Conservation (phyloP, 2,329 filamentous ascomycete genomes). For the Nothomitra cinnamomea region DNA sequence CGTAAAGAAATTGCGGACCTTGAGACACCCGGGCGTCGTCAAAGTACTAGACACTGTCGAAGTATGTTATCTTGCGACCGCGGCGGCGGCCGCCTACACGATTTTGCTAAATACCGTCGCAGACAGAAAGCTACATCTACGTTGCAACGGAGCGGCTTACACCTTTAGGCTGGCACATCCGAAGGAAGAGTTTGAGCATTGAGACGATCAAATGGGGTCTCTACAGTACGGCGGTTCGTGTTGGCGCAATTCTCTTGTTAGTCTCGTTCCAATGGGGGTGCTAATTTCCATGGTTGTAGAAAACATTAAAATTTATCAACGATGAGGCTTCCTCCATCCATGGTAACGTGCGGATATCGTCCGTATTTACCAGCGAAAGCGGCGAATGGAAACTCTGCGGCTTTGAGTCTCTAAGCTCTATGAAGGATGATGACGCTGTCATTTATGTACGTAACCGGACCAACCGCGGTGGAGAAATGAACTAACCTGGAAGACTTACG, state of each 20-base stretch:
- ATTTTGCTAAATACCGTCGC: constrained; percentile 13
- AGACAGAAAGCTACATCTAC: constrained; percentile 92
- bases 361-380: constrained; percentile 85
- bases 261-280: neutral
- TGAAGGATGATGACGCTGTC: constrained; percentile 88
- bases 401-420: constrained; percentile 81
- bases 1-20: constrained; percentile 77
- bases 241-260: neutral
- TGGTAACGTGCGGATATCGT: constrained; percentile 67
- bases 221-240: constrained; percentile 58
- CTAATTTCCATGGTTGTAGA: constrained; percentile 27
- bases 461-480: neutral
- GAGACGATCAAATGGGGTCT: constrained; percentile 97
- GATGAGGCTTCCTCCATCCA: constrained; percentile 84
- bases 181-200: constrained; percentile 68
- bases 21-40: constrained; percentile 87
- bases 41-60: constrained; percentile 90
- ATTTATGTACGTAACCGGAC: constrained; percentile 47
- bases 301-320: constrained; percentile 92
- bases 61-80: constrained; percentile 30
- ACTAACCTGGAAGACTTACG: constrained; percentile 48
- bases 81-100: neutral
- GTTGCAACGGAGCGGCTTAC: constrained; percentile 84
- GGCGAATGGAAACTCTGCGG: constrained; percentile 96
- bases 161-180: constrained; percentile 79